phyloP scores from a whole-genome alignment of 306 rosid genomes.

The Betula pendula region DNA sequence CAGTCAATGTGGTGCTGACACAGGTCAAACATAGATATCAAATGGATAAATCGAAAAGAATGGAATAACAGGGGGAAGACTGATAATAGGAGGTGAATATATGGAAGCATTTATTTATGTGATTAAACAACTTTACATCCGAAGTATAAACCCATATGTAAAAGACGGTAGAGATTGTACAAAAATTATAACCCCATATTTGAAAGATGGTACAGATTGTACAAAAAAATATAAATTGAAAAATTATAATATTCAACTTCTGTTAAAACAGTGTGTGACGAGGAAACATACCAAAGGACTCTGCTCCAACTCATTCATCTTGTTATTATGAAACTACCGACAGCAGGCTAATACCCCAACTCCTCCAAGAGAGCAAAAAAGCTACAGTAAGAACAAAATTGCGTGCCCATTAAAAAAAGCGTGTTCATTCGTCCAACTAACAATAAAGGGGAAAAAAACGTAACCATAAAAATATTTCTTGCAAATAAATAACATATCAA shows the following conservation, averaged over 20 bases:
- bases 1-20: neutral
- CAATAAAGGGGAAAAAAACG: neutral
- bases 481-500: neutral
- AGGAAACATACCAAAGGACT: slow-evolving; percentile 16
- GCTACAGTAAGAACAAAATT: slow-evolving; percentile 1
- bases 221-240: neutral
- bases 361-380: neutral
- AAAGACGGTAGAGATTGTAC: neutral
- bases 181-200: neutral
- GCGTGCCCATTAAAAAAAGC: neutral
- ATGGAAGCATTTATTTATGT: neutral
- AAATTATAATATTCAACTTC: neutral
- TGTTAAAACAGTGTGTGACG: slow-evolving; percentile 9
- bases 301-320: slow-evolving; percentile 9
- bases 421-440: neutral
- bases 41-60: neutral
- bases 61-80: neutral
- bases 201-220: neutral
- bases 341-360: neutral
- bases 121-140: neutral
- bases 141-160: neutral
- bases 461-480: neutral
- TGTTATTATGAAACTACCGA: slow-evolving; percentile 8
- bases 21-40: neutral
- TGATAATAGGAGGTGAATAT: neutral